Base-by-base conservation (phyloP, 176 grass and related monocot genomes). In the Tuctoria greenei region DNA sequence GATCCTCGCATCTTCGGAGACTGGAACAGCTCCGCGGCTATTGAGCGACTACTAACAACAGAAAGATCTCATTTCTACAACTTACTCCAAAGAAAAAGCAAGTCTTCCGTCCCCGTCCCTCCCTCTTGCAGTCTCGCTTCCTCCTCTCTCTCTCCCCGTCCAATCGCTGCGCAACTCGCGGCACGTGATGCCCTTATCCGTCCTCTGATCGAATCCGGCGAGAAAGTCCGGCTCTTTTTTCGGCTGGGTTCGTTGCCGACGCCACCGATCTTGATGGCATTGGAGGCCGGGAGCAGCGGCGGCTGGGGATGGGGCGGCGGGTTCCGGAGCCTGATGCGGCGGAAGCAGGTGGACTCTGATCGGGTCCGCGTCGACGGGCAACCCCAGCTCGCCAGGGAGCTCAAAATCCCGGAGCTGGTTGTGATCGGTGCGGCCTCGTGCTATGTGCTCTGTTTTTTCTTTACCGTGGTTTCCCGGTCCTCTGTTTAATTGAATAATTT, bases 271-370 rank as follows among this genome's bases (percentile, higher is more conserved):
- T 68, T 49, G 67, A 93, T 87, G 83, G 86, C 82, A 58, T 71
- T 89, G 80, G 67, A 69, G 72, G 83, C 25, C 5, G 85, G 65
- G 21, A 75, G 17, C 15, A 73, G 68, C 67, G 64, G 80, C 21
- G 73, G 71, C 11, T 47, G 74, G 43, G 76, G 66, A 77, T 69
- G 77, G 70, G 67, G 64, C 3, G 35, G 78, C 34, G 81, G 78
- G 23, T 49, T 93, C 37, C 78, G 78, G 65, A 72, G 79, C 51
- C 81, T 98, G 91, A 76, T 86, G 84, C 85, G 95, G 25, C 82
- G 95, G 71, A 98, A 98, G 79, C 95, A 91, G 89, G 95, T 93
- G 61, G 95, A 98, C 82, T 94, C 95, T 15, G 72, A 94, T 66
- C 89, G 91, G 63, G 75, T 54, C 35, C 79, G 79, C 44, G 81